Evolutionary conservation across 176 grass and related monocot genomes (phyloP).

Genomic region (Raddia guianensis): DNA sequence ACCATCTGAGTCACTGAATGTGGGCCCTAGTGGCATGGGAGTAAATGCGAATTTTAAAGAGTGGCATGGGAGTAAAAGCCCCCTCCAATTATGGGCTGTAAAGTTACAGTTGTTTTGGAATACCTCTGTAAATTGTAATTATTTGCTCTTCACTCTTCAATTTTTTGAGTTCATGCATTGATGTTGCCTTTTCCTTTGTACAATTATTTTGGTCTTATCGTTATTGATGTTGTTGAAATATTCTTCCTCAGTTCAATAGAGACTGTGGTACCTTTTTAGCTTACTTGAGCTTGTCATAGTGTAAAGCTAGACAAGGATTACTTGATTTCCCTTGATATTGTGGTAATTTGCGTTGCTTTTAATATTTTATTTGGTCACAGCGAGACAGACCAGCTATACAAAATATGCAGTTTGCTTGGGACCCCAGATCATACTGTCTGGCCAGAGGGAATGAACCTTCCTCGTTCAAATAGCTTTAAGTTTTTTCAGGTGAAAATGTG

Average conservation of each 20-base stretch:
- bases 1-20: too few species aligned
- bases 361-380: constrained; percentile 44
- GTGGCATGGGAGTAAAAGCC: neutral
- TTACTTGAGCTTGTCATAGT: neutral
- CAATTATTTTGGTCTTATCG: neutral
- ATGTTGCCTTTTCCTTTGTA: neutral
- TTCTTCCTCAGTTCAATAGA: neutral
- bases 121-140: neutral
- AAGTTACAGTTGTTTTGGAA: neutral
- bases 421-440: constrained; percentile 77
- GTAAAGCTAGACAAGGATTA: neutral
- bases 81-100: constrained; percentile 1
- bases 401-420: constrained; percentile 86
- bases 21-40: too few species aligned
- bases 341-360: neutral
- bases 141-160: neutral
- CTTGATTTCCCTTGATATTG: neutral
- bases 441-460: constrained; percentile 80
- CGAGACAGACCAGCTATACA: constrained; percentile 87
- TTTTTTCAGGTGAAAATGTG: constrained; percentile 87
- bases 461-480: constrained; percentile 59
- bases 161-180: neutral
- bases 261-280: neutral
- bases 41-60: too few species aligned
- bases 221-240: neutral